These are phyloP conservation scores for Pseudopyricularia javanii DNA, from an alignment of 2,329 filamentous ascomycete genomes.

Conservation along the genomic window DNA sequence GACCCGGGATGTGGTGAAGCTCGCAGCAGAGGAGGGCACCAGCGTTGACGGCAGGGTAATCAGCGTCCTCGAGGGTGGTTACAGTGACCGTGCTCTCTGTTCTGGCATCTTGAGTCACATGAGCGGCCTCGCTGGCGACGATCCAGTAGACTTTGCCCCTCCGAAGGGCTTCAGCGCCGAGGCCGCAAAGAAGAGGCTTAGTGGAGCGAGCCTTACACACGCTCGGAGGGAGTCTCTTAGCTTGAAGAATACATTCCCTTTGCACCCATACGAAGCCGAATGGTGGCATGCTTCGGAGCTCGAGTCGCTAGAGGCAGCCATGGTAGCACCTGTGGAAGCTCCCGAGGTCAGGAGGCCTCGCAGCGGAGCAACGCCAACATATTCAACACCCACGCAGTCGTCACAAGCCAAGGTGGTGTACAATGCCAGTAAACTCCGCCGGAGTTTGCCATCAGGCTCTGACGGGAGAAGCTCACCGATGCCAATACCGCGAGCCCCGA, in stretches of 20 bases:
- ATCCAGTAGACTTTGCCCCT: slow-evolving; percentile 15
- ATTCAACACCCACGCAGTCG: slow-evolving; percentile 77
- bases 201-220: slow-evolving; percentile 24
- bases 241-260: slow-evolving; percentile 11
- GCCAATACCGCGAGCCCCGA: slow-evolving; percentile 29
- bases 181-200: slow-evolving; percentile 38
- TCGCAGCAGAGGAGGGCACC: slow-evolving; percentile 70
- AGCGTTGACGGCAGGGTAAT: slow-evolving; percentile 74
- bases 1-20: slow-evolving; percentile 68
- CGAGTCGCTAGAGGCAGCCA: slow-evolving; percentile 54
- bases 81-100: slow-evolving; percentile 80
- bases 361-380: slow-evolving; percentile 52
- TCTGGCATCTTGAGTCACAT: slow-evolving; percentile 87
- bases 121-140: slow-evolving; percentile 60
- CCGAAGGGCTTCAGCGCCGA: slow-evolving; percentile 40
- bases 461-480: slow-evolving; percentile 21
- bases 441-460: slow-evolving; percentile 46
- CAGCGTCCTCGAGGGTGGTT: slow-evolving; percentile 90
- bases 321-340: slow-evolving; percentile 31
- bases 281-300: slow-evolving; percentile 63
- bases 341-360: slow-evolving; percentile 39
- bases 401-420: slow-evolving; percentile 71
- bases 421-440: slow-evolving; percentile 46
- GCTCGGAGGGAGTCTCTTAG: slow-evolving; percentile 17
- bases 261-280: slow-evolving; percentile 45